phyloP scores from a whole-genome alignment of 1,284 basidiomycete genomes.

The Takashimella tepidaria region DNA sequence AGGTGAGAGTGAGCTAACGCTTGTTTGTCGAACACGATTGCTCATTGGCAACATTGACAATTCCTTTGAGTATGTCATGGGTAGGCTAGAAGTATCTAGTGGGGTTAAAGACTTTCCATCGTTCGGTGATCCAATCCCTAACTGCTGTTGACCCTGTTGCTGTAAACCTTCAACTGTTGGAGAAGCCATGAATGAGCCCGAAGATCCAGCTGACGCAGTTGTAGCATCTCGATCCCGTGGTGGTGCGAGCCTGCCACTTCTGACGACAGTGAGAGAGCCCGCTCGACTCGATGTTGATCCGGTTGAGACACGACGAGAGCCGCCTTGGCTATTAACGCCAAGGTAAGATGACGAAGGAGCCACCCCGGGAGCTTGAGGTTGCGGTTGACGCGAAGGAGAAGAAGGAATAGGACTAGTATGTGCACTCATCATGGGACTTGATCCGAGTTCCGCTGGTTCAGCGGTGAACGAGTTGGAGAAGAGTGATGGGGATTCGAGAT shows the following conservation, averaged over 20 bases:
- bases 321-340: conserved; percentile 1
- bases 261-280: conserved; percentile 38
- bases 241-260: conserved; percentile 28
- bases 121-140: too few species aligned
- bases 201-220: not conserved
- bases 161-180: not conserved
- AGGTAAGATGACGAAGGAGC: conserved; percentile 7
- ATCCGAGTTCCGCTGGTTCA: conserved; percentile 14
- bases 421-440: conserved; percentile 2
- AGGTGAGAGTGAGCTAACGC: not conserved
- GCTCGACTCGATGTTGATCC: conserved; percentile 34
- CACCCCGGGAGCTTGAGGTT: not conserved
- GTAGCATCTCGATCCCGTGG: conserved; percentile 9
- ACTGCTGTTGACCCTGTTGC: too few species aligned
- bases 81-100: not conserved
- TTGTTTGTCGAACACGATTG: not conserved
- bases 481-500: conserved; percentile 10
- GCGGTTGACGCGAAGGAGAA: not conserved
- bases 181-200: not conserved
- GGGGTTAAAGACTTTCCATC: not conserved
- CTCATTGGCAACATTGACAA: not conserved
- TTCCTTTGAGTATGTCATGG: not conserved
- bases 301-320: conserved; percentile 11
- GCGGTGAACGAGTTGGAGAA: conserved; percentile 22
- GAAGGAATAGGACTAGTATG: not conserved